Evolutionary conservation across 2,329 filamentous ascomycete species (phyloP).

Genomic region (Metarhizium robertsii): DNA sequence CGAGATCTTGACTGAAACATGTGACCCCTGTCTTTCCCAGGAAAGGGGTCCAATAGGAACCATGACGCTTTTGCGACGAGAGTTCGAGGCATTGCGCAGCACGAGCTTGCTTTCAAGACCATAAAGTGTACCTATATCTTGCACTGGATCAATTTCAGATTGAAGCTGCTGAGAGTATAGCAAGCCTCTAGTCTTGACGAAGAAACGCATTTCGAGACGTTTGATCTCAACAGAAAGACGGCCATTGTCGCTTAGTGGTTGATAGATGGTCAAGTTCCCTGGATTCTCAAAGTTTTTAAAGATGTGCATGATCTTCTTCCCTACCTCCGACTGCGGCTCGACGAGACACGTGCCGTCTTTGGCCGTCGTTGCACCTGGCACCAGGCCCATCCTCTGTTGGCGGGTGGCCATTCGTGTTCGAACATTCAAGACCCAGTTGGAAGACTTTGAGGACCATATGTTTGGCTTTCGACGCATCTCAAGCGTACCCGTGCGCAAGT

Average conservation of each 20-base stretch:
- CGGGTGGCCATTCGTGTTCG: conserved; percentile 10
- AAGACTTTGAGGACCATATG: conserved; percentile 16
- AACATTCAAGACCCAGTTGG: conserved; percentile 27
- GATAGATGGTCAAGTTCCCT: conserved; percentile 17
- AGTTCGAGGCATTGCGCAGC: conserved; percentile 33
- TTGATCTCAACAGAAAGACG: conserved; percentile 38
- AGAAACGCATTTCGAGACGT: conserved; percentile 43
- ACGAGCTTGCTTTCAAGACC: conserved; percentile 51
- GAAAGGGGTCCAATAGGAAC: conserved; percentile 35
- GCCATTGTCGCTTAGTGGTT: conserved; percentile 21
- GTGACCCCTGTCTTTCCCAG: conserved; percentile 22
- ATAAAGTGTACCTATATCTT: conserved; percentile 51
- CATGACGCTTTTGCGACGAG: conserved; percentile 38
- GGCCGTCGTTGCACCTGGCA: neutral
- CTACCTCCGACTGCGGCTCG: conserved; percentile 35
- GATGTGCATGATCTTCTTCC: conserved; percentile 27
- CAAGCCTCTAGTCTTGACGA: conserved; percentile 30
- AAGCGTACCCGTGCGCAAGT: conserved; percentile 29
- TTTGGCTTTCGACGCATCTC: conserved; percentile 39
- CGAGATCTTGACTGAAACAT: conserved; percentile 23
- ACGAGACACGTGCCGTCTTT: conserved; percentile 25
- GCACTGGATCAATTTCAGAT: conserved; percentile 43
- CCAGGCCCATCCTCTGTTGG: neutral
- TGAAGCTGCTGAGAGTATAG: conserved; percentile 40
- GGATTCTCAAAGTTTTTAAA: conserved; percentile 32